Conservation (phyloP, 1,284 basidiomycete species). For the Lentinula novae-zelandiae region DNA sequence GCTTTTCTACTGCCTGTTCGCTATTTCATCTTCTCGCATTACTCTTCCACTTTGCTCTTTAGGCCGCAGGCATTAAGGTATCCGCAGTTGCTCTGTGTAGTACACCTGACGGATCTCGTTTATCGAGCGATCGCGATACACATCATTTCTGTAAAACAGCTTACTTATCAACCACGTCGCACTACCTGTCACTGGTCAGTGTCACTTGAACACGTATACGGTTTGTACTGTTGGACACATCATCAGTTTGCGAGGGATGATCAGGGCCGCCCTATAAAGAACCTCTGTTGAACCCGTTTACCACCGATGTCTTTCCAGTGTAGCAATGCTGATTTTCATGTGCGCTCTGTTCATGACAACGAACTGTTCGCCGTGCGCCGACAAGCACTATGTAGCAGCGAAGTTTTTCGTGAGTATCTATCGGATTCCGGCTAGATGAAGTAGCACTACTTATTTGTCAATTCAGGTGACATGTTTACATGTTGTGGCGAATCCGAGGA, state of each 20-base stretch:
- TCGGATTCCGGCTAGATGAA: not conserved
- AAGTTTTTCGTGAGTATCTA: slow-evolving; percentile 51
- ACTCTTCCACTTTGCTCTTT: slow-evolving; percentile 19
- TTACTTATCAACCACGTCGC: slow-evolving; percentile 12
- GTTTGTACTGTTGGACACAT: slow-evolving; percentile 1
- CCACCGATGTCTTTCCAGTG: slow-evolving; percentile 30
- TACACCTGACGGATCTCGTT: slow-evolving; percentile 7
- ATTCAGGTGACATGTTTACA: slow-evolving; percentile 58
- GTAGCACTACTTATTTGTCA: slow-evolving; percentile 12
- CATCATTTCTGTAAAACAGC: slow-evolving; percentile 10
- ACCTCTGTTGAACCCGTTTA: slow-evolving; percentile 8
- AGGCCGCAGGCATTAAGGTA: slow-evolving; percentile 16
- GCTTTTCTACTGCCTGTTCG: slow-evolving; percentile 29
- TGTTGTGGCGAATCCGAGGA: slow-evolving; percentile 40
- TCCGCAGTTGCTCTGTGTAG: slow-evolving; percentile 8
- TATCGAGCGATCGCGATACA: slow-evolving; percentile 7
- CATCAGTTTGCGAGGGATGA: not conserved
- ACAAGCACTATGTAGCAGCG: slow-evolving; percentile 43
- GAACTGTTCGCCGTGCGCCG: slow-evolving; percentile 44
- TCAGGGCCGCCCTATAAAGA: not conserved
- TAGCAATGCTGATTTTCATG: slow-evolving; percentile 45
- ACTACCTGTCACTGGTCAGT: slow-evolving; percentile 9
- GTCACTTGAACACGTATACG: slow-evolving; percentile 6
- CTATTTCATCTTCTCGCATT: slow-evolving; percentile 24
- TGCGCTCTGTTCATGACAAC: slow-evolving; percentile 48